A percentile compares a stretch with the other conserved stretches of the same genome.
phyloP scores from a whole-genome alignment of 2,329 filamentous ascomycete genomes.

The Pestalotiopsis sp. region DNA sequence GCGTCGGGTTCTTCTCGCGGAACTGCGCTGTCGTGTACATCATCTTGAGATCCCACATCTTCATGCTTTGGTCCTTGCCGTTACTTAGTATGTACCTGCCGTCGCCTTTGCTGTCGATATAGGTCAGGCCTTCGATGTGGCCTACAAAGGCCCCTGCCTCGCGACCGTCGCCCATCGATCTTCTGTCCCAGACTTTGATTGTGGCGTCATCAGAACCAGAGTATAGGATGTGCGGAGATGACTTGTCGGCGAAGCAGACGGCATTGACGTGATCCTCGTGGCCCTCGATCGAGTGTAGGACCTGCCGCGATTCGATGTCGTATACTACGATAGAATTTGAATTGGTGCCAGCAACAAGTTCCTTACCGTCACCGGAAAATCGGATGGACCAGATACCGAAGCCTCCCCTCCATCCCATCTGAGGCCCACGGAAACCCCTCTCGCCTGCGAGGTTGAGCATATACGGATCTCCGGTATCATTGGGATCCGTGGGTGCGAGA shows the following conservation, averaged over 20 bases:
- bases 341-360: slow-evolving; percentile 88
- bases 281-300: slow-evolving; percentile 74
- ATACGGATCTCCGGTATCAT: slow-evolving; percentile 77
- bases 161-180: slow-evolving; percentile 85
- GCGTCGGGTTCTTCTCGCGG: slow-evolving; percentile 54
- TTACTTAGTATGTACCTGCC: slow-evolving; percentile 88
- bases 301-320: slow-evolving; percentile 80
- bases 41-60: slow-evolving; percentile 92
- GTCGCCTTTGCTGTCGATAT: slow-evolving; percentile 71
- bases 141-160: slow-evolving; percentile 68
- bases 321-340: slow-evolving; percentile 82
- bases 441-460: slow-evolving; percentile 69
- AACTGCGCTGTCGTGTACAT: slow-evolving; percentile 76
- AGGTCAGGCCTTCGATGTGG: slow-evolving; percentile 67
- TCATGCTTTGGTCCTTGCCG: slow-evolving; percentile 95
- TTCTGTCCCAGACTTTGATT: slow-evolving; percentile 93
- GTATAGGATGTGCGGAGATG: slow-evolving; percentile 90
- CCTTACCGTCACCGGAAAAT: slow-evolving; percentile 88
- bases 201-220: slow-evolving; percentile 94
- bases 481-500: slow-evolving; percentile 83
- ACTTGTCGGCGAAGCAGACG: slow-evolving; percentile 89
- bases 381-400: slow-evolving; percentile 86
- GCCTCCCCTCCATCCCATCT: slow-evolving; percentile 31
- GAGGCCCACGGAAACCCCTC: slow-evolving; percentile 23
- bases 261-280: slow-evolving; percentile 93